Conservation (phyloP, 306 rosid genomes). For the Urtica urens region DNA sequence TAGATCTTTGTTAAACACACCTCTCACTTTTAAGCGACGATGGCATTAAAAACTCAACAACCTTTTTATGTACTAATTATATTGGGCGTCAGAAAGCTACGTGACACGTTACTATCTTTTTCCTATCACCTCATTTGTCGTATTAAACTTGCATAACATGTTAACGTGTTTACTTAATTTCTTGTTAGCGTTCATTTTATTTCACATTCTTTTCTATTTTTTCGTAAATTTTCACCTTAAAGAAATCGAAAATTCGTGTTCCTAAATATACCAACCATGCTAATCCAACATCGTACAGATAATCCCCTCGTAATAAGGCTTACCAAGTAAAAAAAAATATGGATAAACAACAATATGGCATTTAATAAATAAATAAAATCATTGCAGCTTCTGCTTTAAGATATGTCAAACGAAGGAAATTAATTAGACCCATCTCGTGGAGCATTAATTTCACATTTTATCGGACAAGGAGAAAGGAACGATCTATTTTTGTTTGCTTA, state of each 20-base stretch:
- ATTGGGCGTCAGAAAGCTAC: not conserved
- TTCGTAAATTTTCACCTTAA: not conserved
- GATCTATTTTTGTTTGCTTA: not conserved
- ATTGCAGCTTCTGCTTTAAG: not conserved
- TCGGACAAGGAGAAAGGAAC: constrained; percentile 1
- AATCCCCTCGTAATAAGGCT: not conserved
- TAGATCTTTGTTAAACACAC: not conserved
- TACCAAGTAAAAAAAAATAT: not conserved
- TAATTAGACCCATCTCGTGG: not conserved
- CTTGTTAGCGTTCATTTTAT: too few species aligned
- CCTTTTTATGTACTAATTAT: not conserved
- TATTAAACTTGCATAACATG: not conserved
- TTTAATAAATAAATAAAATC: not conserved
- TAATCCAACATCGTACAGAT: not conserved
- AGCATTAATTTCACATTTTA: constrained; percentile 1
- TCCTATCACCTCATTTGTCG: constrained; percentile 2
- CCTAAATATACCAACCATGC: not conserved
- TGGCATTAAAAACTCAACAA: not conserved
- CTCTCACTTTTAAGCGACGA: not conserved
- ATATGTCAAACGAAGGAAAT: not conserved
- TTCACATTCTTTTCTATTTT: not conserved
- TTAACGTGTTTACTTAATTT: not conserved
- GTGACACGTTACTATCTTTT: not conserved
- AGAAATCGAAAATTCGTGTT: not conserved
- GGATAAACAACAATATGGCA: not conserved